Conservation (phyloP, 2,329 filamentous ascomycete genomes). For the Venturia carpophila region DNA sequence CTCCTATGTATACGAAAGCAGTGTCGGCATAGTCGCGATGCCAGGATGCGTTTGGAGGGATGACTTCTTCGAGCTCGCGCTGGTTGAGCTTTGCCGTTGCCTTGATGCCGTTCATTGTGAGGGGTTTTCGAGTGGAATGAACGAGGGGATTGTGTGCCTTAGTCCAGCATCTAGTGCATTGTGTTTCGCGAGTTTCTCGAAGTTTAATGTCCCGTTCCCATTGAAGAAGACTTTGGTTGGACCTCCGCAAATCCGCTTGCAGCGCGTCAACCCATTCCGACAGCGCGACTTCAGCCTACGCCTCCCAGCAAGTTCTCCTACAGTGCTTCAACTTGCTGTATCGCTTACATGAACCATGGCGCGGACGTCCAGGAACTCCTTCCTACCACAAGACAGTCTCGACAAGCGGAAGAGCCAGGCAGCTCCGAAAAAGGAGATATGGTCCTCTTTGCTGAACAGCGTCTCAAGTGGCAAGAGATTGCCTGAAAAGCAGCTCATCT, state of each 20-base stretch:
- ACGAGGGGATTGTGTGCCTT: too few relatives aligned
- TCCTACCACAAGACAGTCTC: conserved; percentile 13
- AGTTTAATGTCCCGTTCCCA: neutral
- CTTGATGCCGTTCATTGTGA: conserved; percentile 83
- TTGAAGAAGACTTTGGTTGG: neutral
- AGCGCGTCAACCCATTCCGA: conserved; percentile 10
- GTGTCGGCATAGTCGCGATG: conserved; percentile 97
- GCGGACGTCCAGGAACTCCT: conserved; percentile 15
- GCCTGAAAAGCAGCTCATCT: conserved; percentile 83
- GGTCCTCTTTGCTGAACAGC: conserved; percentile 86
- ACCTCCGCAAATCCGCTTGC: neutral
- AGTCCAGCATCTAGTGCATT: neutral
- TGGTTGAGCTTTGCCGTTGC: conserved; percentile 90
- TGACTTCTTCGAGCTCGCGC: conserved; percentile 84
- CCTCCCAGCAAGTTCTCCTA: neutral
- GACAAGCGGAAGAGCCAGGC: conserved; percentile 49
- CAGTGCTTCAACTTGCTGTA: neutral
- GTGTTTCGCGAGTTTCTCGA: neutral
- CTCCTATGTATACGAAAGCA: conserved; percentile 93
- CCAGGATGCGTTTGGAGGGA: conserved; percentile 83
- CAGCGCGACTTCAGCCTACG: neutral
- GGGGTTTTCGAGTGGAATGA: neutral
- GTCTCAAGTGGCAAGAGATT: conserved; percentile 84
- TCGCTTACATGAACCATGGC: neutral
- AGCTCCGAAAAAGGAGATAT: conserved; percentile 72